Evolutionary conservation across 2,329 filamentous ascomycete species (phyloP).

Genomic region (Aspergillus piperis): DNA sequence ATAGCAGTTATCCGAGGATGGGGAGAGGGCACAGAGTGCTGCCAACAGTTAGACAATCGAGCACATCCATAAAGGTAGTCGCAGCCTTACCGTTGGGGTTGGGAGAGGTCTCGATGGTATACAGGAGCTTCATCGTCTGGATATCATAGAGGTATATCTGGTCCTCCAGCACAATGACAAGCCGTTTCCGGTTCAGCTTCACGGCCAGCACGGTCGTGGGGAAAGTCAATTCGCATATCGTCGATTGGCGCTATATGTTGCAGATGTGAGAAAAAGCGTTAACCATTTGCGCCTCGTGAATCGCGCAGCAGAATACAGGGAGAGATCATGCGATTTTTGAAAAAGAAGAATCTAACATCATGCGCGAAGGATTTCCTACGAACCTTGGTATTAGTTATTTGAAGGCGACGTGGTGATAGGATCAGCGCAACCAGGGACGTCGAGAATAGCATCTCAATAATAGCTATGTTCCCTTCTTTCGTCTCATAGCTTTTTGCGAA

Average conservation of each 20-base stretch:
- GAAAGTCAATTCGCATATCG: constrained; percentile 98
- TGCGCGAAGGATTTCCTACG: constrained; percentile 26
- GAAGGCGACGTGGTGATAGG: constrained; percentile 83
- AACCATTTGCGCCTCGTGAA: constrained; percentile 12
- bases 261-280: constrained; percentile 11
- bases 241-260: constrained; percentile 62
- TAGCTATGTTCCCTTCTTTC: constrained; percentile 90
- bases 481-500: constrained; percentile 95
- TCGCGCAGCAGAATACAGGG: background rate
- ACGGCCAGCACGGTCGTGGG: constrained; percentile 94
- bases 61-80: background rate
- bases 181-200: constrained; percentile 87
- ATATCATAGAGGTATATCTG: constrained; percentile 99
- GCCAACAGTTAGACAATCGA: constrained; percentile 17
- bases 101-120: constrained; percentile 89
- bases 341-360: background rate
- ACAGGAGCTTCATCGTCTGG: constrained; percentile 93
- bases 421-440: constrained; percentile 94
- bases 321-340: background rate
- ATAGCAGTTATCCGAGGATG: constrained; percentile 93
- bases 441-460: constrained; percentile 98
- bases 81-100: constrained; percentile 69
- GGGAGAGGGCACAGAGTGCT: constrained; percentile 89
- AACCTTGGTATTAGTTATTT: constrained; percentile 98
- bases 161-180: constrained; percentile 91